Conservation (phyloP, 495 filamentous ascomycete species). For the Umbilicaria muhlenbergii region DNA sequence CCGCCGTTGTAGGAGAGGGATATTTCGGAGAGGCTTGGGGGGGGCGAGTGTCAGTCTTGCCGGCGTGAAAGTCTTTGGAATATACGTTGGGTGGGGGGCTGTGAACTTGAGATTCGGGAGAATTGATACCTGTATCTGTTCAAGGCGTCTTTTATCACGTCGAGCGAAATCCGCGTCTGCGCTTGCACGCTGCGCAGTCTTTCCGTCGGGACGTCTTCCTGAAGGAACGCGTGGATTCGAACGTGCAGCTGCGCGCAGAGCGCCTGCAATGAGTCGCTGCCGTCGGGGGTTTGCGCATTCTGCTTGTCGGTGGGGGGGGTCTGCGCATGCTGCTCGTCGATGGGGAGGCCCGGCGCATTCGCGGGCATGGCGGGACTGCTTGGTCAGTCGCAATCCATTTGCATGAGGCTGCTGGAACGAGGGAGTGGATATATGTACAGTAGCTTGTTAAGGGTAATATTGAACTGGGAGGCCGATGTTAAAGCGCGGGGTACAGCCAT, state of each 20-base stretch:
- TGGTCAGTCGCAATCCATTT: too few species aligned
- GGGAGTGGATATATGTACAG: too few species aligned
- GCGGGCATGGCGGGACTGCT: neutral
- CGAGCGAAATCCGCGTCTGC: slow-evolving; percentile 54
- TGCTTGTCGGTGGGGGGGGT: slow-evolving; percentile 6
- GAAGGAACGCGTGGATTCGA: slow-evolving; percentile 55
- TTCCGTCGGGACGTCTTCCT: slow-evolving; percentile 35
- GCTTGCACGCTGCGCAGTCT: slow-evolving; percentile 50
- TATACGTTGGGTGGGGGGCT: too few species aligned
- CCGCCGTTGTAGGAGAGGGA: slow-evolving; percentile 95
- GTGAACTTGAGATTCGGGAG: too few species aligned
- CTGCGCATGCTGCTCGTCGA: neutral
- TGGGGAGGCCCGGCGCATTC: slow-evolving; percentile 1
- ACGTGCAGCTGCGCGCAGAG: slow-evolving; percentile 46
- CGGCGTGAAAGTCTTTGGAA: too few species aligned
- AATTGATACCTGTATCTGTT: slow-evolving; percentile 49
- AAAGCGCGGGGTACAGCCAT: too few species aligned
- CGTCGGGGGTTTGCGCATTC: slow-evolving; percentile 11
- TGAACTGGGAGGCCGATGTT: too few species aligned
- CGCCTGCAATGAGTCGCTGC: slow-evolving; percentile 10
- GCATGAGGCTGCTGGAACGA: too few species aligned
- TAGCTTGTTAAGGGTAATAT: too few species aligned
- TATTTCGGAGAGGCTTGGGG: slow-evolving; percentile 53
- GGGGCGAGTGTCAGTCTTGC: neutral
- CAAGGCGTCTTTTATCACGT: slow-evolving; percentile 57